Evolutionary conservation across 2,329 filamentous ascomycete species (phyloP).

Genomic region (Paracamarosporium sp.): DNA sequence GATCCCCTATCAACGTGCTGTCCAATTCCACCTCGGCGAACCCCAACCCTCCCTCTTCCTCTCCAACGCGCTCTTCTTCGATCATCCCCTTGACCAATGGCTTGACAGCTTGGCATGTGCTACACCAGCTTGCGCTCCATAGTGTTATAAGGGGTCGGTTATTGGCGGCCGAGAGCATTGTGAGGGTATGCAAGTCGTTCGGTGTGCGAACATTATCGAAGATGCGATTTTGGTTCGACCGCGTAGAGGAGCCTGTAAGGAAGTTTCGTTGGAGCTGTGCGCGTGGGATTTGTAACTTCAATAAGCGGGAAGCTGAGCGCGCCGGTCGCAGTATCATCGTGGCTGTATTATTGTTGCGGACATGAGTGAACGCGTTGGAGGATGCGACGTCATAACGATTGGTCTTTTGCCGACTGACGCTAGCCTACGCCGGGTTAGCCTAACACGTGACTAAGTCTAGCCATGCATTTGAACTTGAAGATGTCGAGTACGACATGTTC

Average conservation of each 20-base stretch:
- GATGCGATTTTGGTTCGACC: constrained; percentile 34
- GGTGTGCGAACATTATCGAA: constrained; percentile 53
- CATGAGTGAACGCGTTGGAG: not conserved
- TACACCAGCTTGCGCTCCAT: constrained; percentile 58
- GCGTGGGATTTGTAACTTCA: constrained; percentile 1
- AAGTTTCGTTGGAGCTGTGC: constrained; percentile 5
- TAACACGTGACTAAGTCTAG: too few relatives aligned
- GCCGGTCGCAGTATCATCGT: constrained; percentile 16
- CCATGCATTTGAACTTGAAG: too few relatives aligned
- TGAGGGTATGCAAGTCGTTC: constrained; percentile 56
- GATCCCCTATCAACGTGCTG: constrained; percentile 50
- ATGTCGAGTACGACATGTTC: too few relatives aligned
- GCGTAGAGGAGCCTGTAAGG: constrained; percentile 10
- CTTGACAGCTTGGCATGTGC: constrained; percentile 51
- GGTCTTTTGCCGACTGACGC: too few relatives aligned
- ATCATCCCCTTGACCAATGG: constrained; percentile 53
- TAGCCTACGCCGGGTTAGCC: too few relatives aligned
- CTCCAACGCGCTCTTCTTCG: constrained; percentile 52
- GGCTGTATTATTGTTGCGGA: not conserved
- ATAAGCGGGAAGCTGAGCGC: not conserved
- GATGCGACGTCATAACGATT: constrained; percentile 3
- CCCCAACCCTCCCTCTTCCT: constrained; percentile 53
- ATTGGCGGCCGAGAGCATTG: constrained; percentile 54
- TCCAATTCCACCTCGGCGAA: constrained; percentile 59
- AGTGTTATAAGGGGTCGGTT: constrained; percentile 56